Conservation (phyloP, 2,329 filamentous ascomycete species). For the Biscogniauxia mediterranea region DNA sequence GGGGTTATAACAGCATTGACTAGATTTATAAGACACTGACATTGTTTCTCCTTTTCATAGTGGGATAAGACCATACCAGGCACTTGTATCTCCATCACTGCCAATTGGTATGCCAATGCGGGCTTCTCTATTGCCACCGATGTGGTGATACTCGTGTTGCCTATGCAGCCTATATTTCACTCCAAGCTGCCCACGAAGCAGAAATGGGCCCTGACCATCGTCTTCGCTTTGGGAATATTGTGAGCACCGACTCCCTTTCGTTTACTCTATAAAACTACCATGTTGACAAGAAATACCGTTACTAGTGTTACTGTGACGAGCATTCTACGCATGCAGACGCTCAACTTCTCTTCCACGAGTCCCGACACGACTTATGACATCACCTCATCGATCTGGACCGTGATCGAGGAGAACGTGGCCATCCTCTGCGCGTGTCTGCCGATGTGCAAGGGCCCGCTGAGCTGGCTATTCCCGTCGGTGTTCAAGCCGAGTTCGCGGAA, state of each 20-base stretch:
- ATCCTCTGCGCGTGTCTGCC: constrained; percentile 41
- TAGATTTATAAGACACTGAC: not conserved
- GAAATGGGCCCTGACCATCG: constrained; percentile 41
- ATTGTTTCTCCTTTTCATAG: not conserved
- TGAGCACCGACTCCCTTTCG: constrained; percentile 26
- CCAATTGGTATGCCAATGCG: constrained; percentile 50
- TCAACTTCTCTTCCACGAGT: constrained; percentile 39
- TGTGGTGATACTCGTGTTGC: constrained; percentile 44
- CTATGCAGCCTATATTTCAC: constrained; percentile 46
- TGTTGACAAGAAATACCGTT: not conserved
- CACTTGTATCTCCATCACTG: constrained; percentile 44
- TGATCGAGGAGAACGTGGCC: constrained; percentile 39
- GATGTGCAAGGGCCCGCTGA: constrained; percentile 40
- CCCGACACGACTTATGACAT: constrained; percentile 36
- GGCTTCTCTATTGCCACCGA: constrained; percentile 49
- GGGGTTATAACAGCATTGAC: not conserved
- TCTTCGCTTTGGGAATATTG: constrained; percentile 45
- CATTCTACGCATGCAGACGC: constrained; percentile 40
- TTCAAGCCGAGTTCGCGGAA: constrained; percentile 21
- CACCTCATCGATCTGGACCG: constrained; percentile 39
- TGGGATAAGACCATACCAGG: constrained; percentile 44
- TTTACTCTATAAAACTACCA: not conserved
- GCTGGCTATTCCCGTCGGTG: constrained; percentile 35
- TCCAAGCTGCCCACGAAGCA: constrained; percentile 43
- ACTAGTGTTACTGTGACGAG: constrained; percentile 39